These are phyloP conservation scores for Barbarea vulgaris DNA, from an alignment of 345 rosid species.

Conservation along the genomic window DNA sequence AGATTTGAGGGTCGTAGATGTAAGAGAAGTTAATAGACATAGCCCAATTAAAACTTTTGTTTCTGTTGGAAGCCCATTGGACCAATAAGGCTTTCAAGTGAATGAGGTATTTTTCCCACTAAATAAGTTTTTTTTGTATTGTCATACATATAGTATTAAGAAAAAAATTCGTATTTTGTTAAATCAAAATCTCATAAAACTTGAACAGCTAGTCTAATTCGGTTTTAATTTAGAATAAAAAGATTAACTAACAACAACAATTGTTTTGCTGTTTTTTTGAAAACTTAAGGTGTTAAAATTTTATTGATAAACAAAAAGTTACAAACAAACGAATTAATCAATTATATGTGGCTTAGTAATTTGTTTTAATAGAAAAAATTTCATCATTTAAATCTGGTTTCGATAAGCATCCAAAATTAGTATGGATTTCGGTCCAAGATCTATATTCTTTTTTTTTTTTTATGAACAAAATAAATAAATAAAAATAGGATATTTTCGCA, in stretches of 20 bases:
- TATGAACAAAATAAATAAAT: too few species aligned
- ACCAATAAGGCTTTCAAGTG: neutral
- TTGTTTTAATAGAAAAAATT: too few species aligned
- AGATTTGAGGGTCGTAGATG: neutral
- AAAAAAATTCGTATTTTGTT: neutral
- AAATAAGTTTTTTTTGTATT: neutral
- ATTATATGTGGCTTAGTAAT: too few species aligned
- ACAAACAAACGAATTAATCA: neutral
- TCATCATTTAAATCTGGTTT: too few species aligned
- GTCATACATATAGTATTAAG: neutral
- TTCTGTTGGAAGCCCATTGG: conserved; percentile 21
- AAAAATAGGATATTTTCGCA: neutral
- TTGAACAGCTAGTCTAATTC: neutral
- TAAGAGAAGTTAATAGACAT: neutral
- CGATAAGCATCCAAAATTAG: too few species aligned
- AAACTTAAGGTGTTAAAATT: too few species aligned
- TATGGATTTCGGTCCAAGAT: too few species aligned
- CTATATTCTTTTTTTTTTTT: too few species aligned
- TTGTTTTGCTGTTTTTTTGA: too few species aligned
- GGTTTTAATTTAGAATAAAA: neutral
- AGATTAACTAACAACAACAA: neutral
- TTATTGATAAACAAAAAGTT: neutral
- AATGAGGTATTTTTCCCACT: neutral
- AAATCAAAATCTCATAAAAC: neutral
- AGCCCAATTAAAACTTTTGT: neutral